These are phyloP conservation scores for Abrus pulchellus DNA, from an alignment of 306 rosid genomes.

Conservation along the genomic window DNA sequence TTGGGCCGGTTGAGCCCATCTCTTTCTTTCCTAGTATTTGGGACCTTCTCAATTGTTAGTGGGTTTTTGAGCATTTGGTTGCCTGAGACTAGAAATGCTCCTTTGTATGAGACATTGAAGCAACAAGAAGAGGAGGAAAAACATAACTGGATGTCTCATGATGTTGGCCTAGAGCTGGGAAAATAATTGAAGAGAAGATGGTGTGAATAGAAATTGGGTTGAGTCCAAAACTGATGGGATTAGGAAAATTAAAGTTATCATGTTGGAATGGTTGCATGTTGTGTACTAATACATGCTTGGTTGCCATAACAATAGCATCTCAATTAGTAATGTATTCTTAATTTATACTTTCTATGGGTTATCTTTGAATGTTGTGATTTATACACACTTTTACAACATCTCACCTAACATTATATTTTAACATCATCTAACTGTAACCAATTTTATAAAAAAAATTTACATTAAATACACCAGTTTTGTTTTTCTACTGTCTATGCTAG, in stretches of 20 bases:
- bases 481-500: no score
- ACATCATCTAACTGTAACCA: no score
- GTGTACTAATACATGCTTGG: background rate
- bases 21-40: slow-evolving; percentile 40
- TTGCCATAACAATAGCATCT: background rate
- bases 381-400: no score
- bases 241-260: background rate
- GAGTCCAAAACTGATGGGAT: background rate
- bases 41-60: slow-evolving; percentile 1
- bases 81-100: slow-evolving; percentile 52
- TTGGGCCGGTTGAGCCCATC: slow-evolving; percentile 46
- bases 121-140: slow-evolving; percentile 51
- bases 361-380: no score
- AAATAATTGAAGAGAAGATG: background rate
- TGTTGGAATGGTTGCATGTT: background rate
- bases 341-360: no score
- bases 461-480: no score
- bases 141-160: background rate
- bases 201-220: background rate
- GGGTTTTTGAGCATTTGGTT: slow-evolving; percentile 41
- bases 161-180: slow-evolving; percentile 39
- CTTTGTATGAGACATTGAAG: slow-evolving; percentile 45
- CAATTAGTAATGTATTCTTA: background rate
- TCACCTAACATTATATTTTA: no score
- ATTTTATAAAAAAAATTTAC: no score